Conservation (phyloP, 164 flowering plant genomes). For the Umbilicus rupestris region DNA sequence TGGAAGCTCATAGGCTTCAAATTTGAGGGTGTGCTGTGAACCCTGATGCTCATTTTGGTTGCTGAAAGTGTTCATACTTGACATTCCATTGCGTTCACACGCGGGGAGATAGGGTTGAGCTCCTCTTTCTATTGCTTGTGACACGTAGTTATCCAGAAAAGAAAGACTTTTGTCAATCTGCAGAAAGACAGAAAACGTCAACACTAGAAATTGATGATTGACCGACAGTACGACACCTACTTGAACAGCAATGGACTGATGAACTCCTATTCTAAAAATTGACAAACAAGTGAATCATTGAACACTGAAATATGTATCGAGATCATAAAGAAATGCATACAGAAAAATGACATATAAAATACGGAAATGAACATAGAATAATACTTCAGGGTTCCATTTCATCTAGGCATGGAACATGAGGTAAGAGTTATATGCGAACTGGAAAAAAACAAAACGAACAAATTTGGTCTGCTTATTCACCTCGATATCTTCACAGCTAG, state of each 20-base stretch:
- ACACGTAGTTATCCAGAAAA: conserved; percentile 62
- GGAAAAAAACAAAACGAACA: neutral
- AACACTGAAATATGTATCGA: neutral
- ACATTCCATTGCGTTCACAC: conserved; percentile 54
- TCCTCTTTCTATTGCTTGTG: conserved; percentile 63
- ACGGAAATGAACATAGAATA: neutral
- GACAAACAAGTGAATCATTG: neutral
- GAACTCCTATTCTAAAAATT: no score
- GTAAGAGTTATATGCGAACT: neutral
- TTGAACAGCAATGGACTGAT: neutral
- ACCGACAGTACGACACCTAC: neutral
- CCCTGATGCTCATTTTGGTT: conserved; percentile 49
- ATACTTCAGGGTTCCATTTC: neutral
- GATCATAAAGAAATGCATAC: neutral
- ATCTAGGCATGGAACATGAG: neutral
- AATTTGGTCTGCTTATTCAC: conserved; percentile 20
- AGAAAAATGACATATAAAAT: neutral
- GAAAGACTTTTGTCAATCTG: conserved; percentile 64
- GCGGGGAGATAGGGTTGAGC: conserved; percentile 84
- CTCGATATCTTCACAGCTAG: conserved; percentile 96
- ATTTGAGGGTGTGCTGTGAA: conserved; percentile 63
- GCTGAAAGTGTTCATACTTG: conserved; percentile 35
- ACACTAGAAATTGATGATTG: neutral
- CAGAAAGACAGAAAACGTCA: conserved; percentile 4
- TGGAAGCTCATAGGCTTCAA: conserved; percentile 95